Evolutionary conservation across 352 stramenopile genomes (phyloP), one percentile per base, ranked within the genome.

Genomic region (Blastocystis sp.): DNA sequence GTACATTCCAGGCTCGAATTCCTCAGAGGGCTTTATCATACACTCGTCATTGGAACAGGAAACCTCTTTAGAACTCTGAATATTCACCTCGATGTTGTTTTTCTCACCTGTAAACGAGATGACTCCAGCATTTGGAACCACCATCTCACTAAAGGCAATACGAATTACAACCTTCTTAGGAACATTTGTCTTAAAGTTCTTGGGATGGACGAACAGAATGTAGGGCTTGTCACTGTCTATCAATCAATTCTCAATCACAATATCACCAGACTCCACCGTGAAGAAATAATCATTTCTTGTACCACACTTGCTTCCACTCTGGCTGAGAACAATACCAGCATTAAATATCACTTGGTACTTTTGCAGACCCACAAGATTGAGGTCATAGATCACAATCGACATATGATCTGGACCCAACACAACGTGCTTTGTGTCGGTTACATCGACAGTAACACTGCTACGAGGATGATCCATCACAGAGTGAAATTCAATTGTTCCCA

Each of bases 151-250:
- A 42, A 80, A 80, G 9, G 27, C 69, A 27, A 80, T 42, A 27
- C 46, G 43, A 16, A 80, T 39, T 3, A 35, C 35, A 32, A 29
- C 19, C 21, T 80, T 80, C 27, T 16, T 39, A n/a, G 69, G 69
- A 12, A 80, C 46, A 14, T 54, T 54, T 27, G 21, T 35, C n/a
- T 80, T 80, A 42, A 27, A 80, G 69, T 80, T 80, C 35, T 39
- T 61, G 19, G 69, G 69, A 29, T 29, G 29, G 43, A 80, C 59
- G 12, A 80, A 24, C 3, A 39, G 32, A 27, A 80, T 80, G 27
- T 61, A 80, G n/a, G 69, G 69, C 69, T 80, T 80, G 46, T 80
- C 69, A 4, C 3, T 49, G 39, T 80, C 69, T 80, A 39, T 42
- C 6, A 12, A 39, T 61, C 43, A 80, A 27, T n/a, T 21, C 7